Evolutionary conservation across 352 stramenopile genomes (phyloP).

Genomic region (Elongisporangium senticosum): DNA sequence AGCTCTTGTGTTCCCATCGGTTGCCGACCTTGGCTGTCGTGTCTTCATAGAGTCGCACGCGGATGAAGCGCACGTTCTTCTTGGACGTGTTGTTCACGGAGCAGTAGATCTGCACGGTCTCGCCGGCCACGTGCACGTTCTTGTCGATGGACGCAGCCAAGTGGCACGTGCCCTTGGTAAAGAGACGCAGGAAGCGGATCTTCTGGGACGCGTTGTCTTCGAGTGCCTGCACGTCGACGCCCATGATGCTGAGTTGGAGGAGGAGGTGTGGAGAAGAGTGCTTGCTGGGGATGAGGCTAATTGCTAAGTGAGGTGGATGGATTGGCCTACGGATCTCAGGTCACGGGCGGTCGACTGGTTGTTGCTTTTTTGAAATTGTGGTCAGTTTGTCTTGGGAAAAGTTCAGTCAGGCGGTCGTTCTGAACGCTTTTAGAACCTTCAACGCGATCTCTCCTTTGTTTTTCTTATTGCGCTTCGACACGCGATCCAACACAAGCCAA

Average conservation of each 20-base stretch:
- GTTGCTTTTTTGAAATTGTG: neutral
- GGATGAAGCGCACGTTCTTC: conserved; percentile 24
- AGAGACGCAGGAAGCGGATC: conserved; percentile 19
- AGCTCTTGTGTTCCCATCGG: conserved; percentile 13
- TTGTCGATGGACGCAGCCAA: conserved; percentile 19
- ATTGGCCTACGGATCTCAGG: neutral
- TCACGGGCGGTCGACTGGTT: neutral
- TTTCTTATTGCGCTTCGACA: neutral
- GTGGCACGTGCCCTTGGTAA: conserved; percentile 26
- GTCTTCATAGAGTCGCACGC: conserved; percentile 23
- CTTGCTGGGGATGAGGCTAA: neutral
- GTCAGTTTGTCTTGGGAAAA: neutral
- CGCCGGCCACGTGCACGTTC: conserved; percentile 22
- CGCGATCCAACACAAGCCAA: neutral
- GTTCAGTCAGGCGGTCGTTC: neutral
- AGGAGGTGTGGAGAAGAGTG: neutral
- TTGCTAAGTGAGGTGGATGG: neutral
- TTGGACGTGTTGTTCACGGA: conserved; percentile 26
- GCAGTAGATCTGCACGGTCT: conserved; percentile 17
- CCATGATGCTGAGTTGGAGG: neutral
- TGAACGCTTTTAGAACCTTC: neutral
- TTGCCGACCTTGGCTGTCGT: conserved; percentile 23
- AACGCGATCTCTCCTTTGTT: neutral
- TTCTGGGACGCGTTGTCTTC: conserved; percentile 13
- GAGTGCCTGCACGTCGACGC: conserved; percentile 9